Evolutionary conservation across 805 yeast genomes (phyloP).

Genomic region (Scheffersomyces coipomensis): DNA sequence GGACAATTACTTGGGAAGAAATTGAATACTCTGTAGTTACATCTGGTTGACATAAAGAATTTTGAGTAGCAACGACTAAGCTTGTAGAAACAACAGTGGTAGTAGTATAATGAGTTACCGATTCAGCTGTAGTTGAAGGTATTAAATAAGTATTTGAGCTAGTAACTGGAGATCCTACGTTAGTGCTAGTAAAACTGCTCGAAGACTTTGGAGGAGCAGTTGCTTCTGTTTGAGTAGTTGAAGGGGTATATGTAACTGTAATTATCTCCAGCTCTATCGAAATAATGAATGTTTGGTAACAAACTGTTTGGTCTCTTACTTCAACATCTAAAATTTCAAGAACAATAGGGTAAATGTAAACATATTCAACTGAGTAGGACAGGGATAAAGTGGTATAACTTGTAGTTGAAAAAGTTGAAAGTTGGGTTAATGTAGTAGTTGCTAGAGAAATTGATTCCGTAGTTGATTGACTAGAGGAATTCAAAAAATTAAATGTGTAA

Average conservation of each 20-base stretch:
- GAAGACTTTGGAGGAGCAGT: conserved; percentile 5
- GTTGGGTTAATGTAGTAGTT: background rate
- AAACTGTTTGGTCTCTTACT: background rate
- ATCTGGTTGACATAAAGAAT: background rate
- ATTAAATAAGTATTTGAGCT: conserved; percentile 1
- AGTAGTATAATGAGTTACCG: background rate
- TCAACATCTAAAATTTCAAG: background rate
- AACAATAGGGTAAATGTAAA: background rate
- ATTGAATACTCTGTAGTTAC: background rate
- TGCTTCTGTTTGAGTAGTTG: conserved; percentile 1
- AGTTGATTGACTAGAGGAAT: background rate
- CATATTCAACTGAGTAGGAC: background rate
- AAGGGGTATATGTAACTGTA: background rate
- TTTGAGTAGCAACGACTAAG: conserved; percentile 1
- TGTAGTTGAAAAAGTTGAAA: background rate
- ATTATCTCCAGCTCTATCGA: background rate
- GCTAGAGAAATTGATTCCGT: background rate
- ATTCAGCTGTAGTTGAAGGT: conserved; percentile 2
- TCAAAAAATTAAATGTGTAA: background rate
- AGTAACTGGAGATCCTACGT: conserved; percentile 1
- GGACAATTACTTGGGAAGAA: background rate
- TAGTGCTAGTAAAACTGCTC: background rate
- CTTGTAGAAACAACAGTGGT: background rate
- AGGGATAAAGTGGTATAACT: background rate
- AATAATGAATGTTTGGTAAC: background rate